Evolutionary conservation across 2,329 filamentous ascomycete species (phyloP), one percentile per base, ranked within the genome.

Genomic region (Juglanconis oblonga): DNA sequence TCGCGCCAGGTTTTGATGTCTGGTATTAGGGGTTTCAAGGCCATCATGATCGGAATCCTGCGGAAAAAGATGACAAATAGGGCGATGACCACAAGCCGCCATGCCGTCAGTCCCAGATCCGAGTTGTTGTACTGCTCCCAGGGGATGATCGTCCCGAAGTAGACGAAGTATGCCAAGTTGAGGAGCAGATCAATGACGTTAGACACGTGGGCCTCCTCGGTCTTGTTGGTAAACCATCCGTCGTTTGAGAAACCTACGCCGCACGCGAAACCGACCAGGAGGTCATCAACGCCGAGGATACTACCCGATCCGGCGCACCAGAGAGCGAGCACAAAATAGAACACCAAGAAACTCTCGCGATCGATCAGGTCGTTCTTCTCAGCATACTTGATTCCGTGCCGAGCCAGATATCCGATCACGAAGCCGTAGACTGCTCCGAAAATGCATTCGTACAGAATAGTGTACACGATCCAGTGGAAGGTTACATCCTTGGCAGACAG

Each of bases 191-290:
- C 95, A 70, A 99, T 99, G 72, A 99, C 95, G 85, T 99, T 98
- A 73, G 94, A 98, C 9, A 99, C 95, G 73, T 98, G 95, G 0
- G 95, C 94, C 74, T 99, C 95, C 72, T 99, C 95, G 0, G 95
- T 99, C 81, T 97, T 97, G 71, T 97, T 91, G 14, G 91, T 90
- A 69, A 99, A 99, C 95, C 95, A 99, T 66, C 95, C 95, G 71
- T 99, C 95, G 74, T 99, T 99, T 67, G 93, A 97, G 79, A 99
- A 99, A 57, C 95, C 95, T n/a, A 99, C 95, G 60, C 95, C 95
- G 58, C 91, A 92, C 13, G 94, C 88, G 70, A 99, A 99, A 44
- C 95, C 95, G 44, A 99, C 91, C 3, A 99, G 84, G 54, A 99
- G 78, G 74, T 99, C 95, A 73, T 99, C 95, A 69, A 97, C 82